Percentiles rank a stretch among this genome's conserved stretches.
Conservation (phyloP, 2,329 filamentous ascomycete species). For the Aspergillus terreus region DNA sequence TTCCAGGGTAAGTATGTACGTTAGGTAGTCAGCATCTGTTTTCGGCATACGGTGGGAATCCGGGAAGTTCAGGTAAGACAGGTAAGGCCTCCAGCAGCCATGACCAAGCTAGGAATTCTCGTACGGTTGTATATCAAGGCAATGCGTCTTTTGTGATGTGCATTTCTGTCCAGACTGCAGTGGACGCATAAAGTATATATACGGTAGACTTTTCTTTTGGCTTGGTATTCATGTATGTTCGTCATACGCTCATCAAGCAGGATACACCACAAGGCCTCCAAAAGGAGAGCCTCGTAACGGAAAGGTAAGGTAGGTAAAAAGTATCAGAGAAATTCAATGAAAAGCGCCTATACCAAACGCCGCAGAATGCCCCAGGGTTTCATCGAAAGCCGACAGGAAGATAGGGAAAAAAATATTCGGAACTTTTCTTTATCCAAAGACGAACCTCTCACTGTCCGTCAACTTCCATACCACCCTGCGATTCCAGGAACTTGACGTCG, state of each 20-base stretch:
- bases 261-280: constrained; percentile 11
- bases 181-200: background rate
- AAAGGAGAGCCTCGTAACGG: constrained; percentile 6
- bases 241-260: constrained; percentile 32
- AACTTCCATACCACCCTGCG: constrained; percentile 41
- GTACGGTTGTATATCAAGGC: constrained; percentile 17
- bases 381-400: constrained; percentile 15
- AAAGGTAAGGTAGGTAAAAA: constrained; percentile 14
- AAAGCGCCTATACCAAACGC: constrained; percentile 35
- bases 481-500: constrained; percentile 39
- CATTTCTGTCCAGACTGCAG: background rate
- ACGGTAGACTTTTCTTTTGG: constrained; percentile 14
- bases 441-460: constrained; percentile 25
- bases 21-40: constrained; percentile 28
- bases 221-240: constrained; percentile 23
- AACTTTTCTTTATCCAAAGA: background rate
- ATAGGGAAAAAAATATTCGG: constrained; percentile 8
- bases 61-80: constrained; percentile 38
- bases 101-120: constrained; percentile 23
- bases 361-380: constrained; percentile 32
- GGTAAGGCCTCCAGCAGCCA: constrained; percentile 35
- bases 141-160: constrained; percentile 9
- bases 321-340: constrained; percentile 15
- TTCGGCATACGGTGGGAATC: constrained; percentile 16
- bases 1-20: constrained; percentile 44